Percentiles rank a stretch among this genome's conserved stretches.
phyloP scores from a whole-genome alignment of 2,329 filamentous ascomycete species.

The Nigrospora oryzae region DNA sequence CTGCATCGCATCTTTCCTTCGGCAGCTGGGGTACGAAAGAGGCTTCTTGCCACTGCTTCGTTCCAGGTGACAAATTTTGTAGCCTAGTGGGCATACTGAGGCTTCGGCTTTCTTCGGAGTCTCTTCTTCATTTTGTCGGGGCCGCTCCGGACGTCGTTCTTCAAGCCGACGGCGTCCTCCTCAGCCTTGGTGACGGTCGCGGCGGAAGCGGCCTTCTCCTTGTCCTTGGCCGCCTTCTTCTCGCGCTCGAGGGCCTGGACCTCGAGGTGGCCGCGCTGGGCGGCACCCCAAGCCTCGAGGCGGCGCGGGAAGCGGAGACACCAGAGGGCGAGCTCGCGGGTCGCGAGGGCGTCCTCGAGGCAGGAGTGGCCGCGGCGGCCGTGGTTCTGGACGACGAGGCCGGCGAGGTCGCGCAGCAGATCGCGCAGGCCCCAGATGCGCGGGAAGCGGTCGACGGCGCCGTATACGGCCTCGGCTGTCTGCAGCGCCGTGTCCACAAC shows the following conservation, averaged over 20 bases:
- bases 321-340: constrained; percentile 38
- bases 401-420: constrained; percentile 24
- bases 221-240: neutral
- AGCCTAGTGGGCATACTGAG: too few relatives aligned
- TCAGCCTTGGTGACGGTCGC: too few relatives aligned
- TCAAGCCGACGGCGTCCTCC: too few relatives aligned
- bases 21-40: too few relatives aligned
- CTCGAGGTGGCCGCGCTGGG: neutral
- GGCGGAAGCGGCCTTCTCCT: too few relatives aligned
- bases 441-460: constrained; percentile 1
- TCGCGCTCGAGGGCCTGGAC: neutral
- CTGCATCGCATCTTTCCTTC: too few relatives aligned
- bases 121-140: too few relatives aligned
- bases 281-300: neutral
- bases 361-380: constrained; percentile 31
- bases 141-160: too few relatives aligned
- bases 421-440: constrained; percentile 25
- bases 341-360: constrained; percentile 39
- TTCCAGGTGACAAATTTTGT: too few relatives aligned
- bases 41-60: too few relatives aligned
- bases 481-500: constrained; percentile 36
- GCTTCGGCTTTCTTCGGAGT: too few relatives aligned
- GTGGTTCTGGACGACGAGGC: constrained; percentile 23
- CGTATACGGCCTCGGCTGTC: constrained; percentile 24
- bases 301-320: constrained; percentile 16